phyloP scores from a whole-genome alignment of 2,329 filamentous ascomycete genomes.

The Raffaelea ambrosiae region DNA sequence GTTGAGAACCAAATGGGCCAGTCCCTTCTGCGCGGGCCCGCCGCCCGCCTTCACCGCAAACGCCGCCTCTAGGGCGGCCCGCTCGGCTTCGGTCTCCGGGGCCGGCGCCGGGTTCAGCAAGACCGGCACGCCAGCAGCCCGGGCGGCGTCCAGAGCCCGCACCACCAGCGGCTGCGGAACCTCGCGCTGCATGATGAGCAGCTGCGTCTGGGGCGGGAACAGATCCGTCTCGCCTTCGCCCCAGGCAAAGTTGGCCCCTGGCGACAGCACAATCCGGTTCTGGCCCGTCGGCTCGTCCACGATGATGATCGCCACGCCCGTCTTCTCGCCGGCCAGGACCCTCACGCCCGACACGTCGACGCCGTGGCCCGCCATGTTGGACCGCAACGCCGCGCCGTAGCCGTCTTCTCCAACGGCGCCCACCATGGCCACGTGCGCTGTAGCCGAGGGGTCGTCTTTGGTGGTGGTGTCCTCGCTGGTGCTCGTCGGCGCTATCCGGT shows the following conservation, averaged over 20 bases:
- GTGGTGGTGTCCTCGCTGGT: no score
- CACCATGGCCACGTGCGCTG: conserved; percentile 55
- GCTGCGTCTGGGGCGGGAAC: conserved; percentile 40
- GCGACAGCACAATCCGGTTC: conserved; percentile 62
- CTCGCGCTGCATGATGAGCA: conserved; percentile 51
- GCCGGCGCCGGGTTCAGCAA: conserved; percentile 63
- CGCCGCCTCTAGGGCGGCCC: conserved; percentile 50
- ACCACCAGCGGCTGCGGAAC: conserved; percentile 45
- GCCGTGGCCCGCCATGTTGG: conserved; percentile 40
- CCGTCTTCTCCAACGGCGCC: conserved; percentile 63
- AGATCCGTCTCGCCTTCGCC: conserved; percentile 21
- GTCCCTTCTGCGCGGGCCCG: conserved; percentile 46
- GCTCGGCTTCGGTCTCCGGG: conserved; percentile 19
- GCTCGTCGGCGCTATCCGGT: conserved; percentile 11
- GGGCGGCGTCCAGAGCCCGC: conserved; percentile 33
- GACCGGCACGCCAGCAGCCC: conserved; percentile 35
- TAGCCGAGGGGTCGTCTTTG: conserved; percentile 21
- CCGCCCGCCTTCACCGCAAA: conserved; percentile 33
- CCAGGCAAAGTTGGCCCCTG: conserved; percentile 57
- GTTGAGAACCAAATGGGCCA: conserved; percentile 63
- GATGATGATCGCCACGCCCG: conserved; percentile 66
- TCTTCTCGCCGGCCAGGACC: conserved; percentile 36
- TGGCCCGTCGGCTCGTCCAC: conserved; percentile 65
- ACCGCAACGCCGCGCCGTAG: conserved; percentile 51
- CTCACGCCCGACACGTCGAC: conserved; percentile 44